Evolutionary conservation across 2,329 filamentous ascomycete genomes (phyloP).

Genomic region (Fusarium sp.): DNA sequence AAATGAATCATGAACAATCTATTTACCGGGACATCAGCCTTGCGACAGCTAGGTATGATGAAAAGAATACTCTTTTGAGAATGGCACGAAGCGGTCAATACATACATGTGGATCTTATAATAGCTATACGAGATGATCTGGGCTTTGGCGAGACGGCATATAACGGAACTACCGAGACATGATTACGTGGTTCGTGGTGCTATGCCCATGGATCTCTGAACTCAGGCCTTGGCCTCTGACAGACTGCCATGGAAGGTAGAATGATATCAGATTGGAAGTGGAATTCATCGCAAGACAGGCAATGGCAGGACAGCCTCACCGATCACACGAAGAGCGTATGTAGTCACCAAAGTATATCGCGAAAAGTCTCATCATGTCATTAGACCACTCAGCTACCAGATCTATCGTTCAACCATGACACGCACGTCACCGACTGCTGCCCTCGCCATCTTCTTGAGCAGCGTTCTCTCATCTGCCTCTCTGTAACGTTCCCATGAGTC

Average conservation of each 20-base stretch:
- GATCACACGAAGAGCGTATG: not conserved
- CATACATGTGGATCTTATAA: not conserved
- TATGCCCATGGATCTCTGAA: not conserved
- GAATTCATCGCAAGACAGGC: not conserved
- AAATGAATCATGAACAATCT: not conserved
- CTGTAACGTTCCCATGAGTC: constrained; percentile 88
- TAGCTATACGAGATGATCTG: constrained; percentile 2
- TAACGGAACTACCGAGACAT: not conserved
- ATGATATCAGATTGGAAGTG: not conserved
- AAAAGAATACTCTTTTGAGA: not conserved
- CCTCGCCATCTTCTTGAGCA: constrained; percentile 89
- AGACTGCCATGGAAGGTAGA: not conserved
- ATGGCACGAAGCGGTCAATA: not conserved
- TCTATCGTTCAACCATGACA: constrained; percentile 59
- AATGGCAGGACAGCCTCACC: not conserved
- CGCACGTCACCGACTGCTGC: constrained; percentile 75
- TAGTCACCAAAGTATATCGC: not conserved
- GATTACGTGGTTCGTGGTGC: not conserved
- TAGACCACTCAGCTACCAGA: constrained; percentile 6
- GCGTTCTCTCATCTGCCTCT: constrained; percentile 84
- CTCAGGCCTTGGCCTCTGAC: not conserved
- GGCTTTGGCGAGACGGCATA: not conserved
- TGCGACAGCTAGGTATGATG: not conserved
- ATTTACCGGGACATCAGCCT: not conserved
- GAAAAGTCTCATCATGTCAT: constrained; percentile 10